Base-by-base conservation (phyloP, 169 alveolate genomes). In the Eimeria maxima region DNA sequence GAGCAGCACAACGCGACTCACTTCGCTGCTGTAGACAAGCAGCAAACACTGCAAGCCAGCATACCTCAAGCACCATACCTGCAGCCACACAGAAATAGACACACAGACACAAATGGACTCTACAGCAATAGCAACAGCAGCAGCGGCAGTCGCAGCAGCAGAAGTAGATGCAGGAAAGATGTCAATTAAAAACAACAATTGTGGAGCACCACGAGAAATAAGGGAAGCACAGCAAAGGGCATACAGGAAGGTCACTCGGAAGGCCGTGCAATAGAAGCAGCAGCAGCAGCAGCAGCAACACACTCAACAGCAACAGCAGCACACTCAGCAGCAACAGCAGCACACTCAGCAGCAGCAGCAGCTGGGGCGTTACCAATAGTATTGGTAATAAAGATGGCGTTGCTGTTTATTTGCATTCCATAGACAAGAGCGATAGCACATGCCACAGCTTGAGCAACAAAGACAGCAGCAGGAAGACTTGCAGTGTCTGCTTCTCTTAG, bases 381-480 rank as follows among this genome's bases (percentile, higher is more conserved):
- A 29, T 73, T 73, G 6, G 53, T 73, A 29, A 11, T 6, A 27
- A 73, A 38, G 84, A 73, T 73, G 44, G 84, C 84, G 55, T 73
- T 73, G 84, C 84, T 73, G 53, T 73, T 38, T 6, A 73, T 73
- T 27, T 73, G 53, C 84, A 73, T 73, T 10, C 53, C 53, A 50
- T 73, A 73, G 13, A 73, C 84, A 3, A 73, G 45, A 33, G 84
- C 55, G 11, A 73, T 44, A 27, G 22, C 22, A 27, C 84, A 73
- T 20, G 84, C 27, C 24, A 73, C 84, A 38, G 84, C 84, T 44
- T 73, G 84, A 73, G 55, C 84, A n/a, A 50, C 53, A 44, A 73
- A 73, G 22, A 73, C 53, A 6, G 11, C 84, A 3, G 53, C 53
- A 38, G 84, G 84, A 10, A 73, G 84, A 8, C 50, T 2, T 18